phyloP scores from a whole-genome alignment of 2,329 filamentous ascomycete genomes.

The Neofusicoccum parvum region DNA sequence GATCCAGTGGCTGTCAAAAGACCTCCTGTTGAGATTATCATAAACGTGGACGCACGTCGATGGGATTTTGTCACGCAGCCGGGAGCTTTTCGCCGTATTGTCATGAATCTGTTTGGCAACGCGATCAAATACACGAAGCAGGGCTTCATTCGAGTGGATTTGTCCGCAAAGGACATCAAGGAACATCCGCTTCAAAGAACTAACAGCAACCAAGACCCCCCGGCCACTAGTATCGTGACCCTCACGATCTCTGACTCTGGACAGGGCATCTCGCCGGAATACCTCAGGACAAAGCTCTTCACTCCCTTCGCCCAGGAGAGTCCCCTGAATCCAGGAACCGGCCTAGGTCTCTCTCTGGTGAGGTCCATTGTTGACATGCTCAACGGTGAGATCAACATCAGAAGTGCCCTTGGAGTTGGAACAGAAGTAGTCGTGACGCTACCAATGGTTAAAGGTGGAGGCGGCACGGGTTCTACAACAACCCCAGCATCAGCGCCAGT shows the following conservation, averaged over 20 bases:
- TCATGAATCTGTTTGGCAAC: slow-evolving; percentile 54
- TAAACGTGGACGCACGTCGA: slow-evolving; percentile 45
- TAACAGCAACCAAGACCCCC: slow-evolving; percentile 1
- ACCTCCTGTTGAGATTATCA: slow-evolving; percentile 43
- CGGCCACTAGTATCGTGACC: slow-evolving; percentile 28
- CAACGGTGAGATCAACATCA: slow-evolving; percentile 61
- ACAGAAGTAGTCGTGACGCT: slow-evolving; percentile 58
- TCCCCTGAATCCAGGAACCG: slow-evolving; percentile 60
- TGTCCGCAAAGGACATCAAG: slow-evolving; percentile 21
- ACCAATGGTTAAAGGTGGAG: slow-evolving; percentile 34
- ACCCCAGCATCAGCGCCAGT: slow-evolving; percentile 16
- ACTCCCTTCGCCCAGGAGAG: slow-evolving; percentile 68
- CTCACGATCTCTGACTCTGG: slow-evolving; percentile 65
- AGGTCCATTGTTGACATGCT: slow-evolving; percentile 60
- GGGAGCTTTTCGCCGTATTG: slow-evolving; percentile 50
- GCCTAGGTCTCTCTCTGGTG: slow-evolving; percentile 68
- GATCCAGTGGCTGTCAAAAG: background rate
- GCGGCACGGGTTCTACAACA: slow-evolving; percentile 1
- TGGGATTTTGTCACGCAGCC: slow-evolving; percentile 51
- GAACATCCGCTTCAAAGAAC: background rate
- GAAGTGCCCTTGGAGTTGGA: slow-evolving; percentile 55
- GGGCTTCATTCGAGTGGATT: slow-evolving; percentile 40
- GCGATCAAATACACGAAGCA: slow-evolving; percentile 50
- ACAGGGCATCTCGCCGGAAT: slow-evolving; percentile 65
- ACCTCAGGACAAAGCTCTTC: slow-evolving; percentile 62